Evolutionary conservation across 2,329 filamentous ascomycete genomes (phyloP).

Genomic region (Huntiella moniliformis): DNA sequence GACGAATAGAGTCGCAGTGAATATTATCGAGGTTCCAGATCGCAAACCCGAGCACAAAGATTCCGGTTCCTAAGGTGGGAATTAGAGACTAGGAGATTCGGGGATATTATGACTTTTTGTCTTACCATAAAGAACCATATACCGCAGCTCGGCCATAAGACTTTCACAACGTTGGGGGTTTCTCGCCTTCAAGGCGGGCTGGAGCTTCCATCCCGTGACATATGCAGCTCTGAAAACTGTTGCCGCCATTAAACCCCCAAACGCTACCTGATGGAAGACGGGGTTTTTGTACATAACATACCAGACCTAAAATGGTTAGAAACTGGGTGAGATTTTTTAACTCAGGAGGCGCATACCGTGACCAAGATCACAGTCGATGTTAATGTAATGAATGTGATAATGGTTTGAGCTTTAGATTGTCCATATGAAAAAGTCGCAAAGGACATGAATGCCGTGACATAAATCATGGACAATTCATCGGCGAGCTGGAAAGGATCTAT

Average conservation of each 20-base stretch:
- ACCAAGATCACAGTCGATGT: conserved; percentile 44
- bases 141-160: conserved; percentile 49
- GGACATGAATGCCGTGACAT: conserved; percentile 37
- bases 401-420: conserved; percentile 29
- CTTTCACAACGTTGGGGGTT: conserved; percentile 29
- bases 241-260: conserved; percentile 50
- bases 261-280: conserved; percentile 64
- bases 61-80: conserved; percentile 31
- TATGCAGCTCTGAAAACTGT: conserved; percentile 58
- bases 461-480: conserved; percentile 42
- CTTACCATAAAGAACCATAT: conserved; percentile 41
- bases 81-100: background rate
- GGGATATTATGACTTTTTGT: background rate
- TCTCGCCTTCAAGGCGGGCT: conserved; percentile 27
- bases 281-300: conserved; percentile 74
- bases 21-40: conserved; percentile 67
- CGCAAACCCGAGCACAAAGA: conserved; percentile 57
- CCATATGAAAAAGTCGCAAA: conserved; percentile 57
- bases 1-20: conserved; percentile 48
- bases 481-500: conserved; percentile 29
- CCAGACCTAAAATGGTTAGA: conserved; percentile 19
- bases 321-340: background rate
- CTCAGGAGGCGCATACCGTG: conserved; percentile 28
- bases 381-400: conserved; percentile 37
- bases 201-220: conserved; percentile 41